Conservation (phyloP, 768 basidiomycete genomes). For the Phaffia australis region DNA sequence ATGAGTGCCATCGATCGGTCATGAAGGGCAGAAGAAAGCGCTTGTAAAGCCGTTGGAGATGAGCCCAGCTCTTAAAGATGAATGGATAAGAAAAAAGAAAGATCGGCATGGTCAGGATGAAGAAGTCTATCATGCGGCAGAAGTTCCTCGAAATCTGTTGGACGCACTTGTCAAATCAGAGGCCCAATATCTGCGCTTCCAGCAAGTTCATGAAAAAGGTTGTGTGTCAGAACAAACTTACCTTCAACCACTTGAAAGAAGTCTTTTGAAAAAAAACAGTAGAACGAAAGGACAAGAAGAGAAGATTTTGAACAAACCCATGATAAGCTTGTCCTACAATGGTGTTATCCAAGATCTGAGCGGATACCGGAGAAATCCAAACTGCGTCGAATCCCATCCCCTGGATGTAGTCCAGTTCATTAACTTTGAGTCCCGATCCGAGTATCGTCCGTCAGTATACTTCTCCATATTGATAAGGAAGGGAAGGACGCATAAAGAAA, state of each 20-base stretch:
- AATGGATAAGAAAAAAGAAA: background rate
- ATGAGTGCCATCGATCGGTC: constrained; percentile 21
- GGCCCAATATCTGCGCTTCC: background rate
- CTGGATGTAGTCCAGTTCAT: constrained; percentile 23
- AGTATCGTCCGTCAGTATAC: background rate
- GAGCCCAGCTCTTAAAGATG: background rate
- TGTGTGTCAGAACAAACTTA: background rate
- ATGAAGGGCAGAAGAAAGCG: constrained; percentile 18
- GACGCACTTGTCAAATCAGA: background rate
- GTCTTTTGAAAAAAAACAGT: background rate
- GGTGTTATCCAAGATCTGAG: constrained; percentile 45
- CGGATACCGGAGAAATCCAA: constrained; percentile 53
- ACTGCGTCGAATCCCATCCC: constrained; percentile 24
- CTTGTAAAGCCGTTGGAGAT: background rate
- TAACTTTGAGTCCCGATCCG: constrained; percentile 1
- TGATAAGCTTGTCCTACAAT: constrained; percentile 68
- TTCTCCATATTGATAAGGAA: background rate
- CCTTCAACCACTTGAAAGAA: background rate
- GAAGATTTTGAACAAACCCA: constrained; percentile 42
- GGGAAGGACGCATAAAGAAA: background rate
- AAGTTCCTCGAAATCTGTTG: background rate
- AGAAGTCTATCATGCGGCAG: no score
- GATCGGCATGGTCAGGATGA: background rate
- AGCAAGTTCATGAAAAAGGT: no score
- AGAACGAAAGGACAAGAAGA: background rate